Conservation (phyloP, 129 eudicot species). For the Artemisia argyi region DNA sequence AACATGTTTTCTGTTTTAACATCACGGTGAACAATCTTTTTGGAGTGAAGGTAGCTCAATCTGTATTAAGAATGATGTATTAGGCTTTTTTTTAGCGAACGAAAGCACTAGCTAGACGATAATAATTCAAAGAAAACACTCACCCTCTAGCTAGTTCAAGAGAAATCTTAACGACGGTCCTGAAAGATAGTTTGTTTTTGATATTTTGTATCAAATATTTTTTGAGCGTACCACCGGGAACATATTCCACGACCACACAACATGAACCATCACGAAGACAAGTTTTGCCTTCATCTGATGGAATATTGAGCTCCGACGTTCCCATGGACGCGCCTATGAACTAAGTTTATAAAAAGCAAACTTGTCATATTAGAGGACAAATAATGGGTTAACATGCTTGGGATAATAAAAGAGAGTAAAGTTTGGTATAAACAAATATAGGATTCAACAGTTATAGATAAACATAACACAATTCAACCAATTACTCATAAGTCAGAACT, state of each 20-base stretch:
- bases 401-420: not conserved
- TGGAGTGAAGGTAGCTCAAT: slow-evolving; percentile 16
- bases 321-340: slow-evolving; percentile 86
- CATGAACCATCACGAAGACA: slow-evolving; percentile 31
- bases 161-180: slow-evolving; percentile 1
- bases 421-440: not conserved
- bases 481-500: not conserved
- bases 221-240: slow-evolving; percentile 12
- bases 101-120: not conserved
- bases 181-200: not conserved
- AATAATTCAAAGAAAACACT: not conserved
- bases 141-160: slow-evolving; percentile 17
- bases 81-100: not conserved
- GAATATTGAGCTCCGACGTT: slow-evolving; percentile 63
- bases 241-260: slow-evolving; percentile 4
- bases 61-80: not conserved
- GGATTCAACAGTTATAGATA: not conserved
- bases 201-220: not conserved
- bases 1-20: slow-evolving; percentile 8
- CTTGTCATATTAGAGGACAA: not conserved
- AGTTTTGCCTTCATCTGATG: slow-evolving; percentile 24
- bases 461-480: not conserved
- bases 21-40: slow-evolving; percentile 13
- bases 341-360: slow-evolving; percentile 27
- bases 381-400: not conserved